A percentile compares a stretch with the other conserved stretches of the same genome.
These are phyloP conservation scores for Arthrobotrys sinensis DNA, from an alignment of 2,329 filamentous ascomycete genomes.

Conservation along the genomic window DNA sequence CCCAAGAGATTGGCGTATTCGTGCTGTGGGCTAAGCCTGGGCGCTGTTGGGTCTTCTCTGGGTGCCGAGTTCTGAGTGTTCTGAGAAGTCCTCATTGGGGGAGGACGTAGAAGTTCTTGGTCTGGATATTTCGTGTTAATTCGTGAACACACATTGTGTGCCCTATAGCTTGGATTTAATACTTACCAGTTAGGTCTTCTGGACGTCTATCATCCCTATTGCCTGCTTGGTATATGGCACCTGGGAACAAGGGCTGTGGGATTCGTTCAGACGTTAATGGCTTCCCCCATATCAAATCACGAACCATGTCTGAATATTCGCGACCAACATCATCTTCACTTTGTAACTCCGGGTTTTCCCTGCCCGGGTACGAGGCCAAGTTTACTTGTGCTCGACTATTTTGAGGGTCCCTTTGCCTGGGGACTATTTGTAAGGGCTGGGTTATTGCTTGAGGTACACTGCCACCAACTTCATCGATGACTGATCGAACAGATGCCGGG, in stretches of 20 bases:
- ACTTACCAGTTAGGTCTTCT: neutral
- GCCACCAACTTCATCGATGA: neutral
- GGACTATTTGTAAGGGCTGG: neutral
- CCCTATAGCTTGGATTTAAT: neutral
- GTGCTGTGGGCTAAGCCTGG: neutral
- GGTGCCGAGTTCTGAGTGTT: neutral
- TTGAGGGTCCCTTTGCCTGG: neutral
- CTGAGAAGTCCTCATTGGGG: neutral
- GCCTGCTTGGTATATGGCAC: neutral
- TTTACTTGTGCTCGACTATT: too few species aligned
- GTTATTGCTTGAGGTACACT: neutral
- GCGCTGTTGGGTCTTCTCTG: neutral
- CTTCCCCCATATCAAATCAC: conserved; percentile 2
- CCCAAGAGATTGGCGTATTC: neutral
- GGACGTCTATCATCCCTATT: too few species aligned
- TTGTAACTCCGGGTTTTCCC: neutral
- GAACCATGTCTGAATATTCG: neutral
- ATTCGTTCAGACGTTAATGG: neutral
- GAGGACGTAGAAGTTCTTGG: neutral
- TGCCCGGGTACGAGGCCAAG: neutral
- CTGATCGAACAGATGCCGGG: neutral
- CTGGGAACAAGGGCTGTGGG: neutral
- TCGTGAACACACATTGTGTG: too few species aligned
- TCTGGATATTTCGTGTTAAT: neutral
- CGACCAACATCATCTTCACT: neutral